phyloP scores from a whole-genome alignment of 139 green algal species.

The Asterochloris sp. region DNA sequence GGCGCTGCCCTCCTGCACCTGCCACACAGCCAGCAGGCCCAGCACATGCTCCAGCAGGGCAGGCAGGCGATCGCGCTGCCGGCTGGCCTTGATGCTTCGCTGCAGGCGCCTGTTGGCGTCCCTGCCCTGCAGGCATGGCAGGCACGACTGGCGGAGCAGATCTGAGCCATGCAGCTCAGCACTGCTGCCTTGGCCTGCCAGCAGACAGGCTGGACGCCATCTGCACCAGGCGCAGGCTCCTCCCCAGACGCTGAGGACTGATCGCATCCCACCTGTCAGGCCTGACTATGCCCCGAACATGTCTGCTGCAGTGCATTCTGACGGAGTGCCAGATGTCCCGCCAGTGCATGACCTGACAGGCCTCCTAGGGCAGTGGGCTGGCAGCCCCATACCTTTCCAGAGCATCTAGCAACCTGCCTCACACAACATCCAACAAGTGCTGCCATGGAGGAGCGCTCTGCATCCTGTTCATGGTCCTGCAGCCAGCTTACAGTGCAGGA shows the following conservation, averaged over 20 bases:
- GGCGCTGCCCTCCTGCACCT: constrained; percentile 35
- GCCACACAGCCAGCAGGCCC: constrained; percentile 37
- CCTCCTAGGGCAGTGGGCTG: too few species aligned
- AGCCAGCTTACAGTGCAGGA: too few species aligned
- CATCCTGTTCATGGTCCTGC: neutral
- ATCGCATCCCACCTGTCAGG: too few species aligned
- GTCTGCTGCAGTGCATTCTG: too few species aligned
- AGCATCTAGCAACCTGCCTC: neutral
- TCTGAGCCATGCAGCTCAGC: neutral
- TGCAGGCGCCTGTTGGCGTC: constrained; percentile 51
- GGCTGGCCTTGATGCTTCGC: constrained; percentile 42
- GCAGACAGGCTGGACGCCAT: neutral
- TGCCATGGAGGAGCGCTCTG: neutral
- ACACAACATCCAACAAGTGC: neutral
- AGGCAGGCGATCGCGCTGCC: constrained; percentile 39
- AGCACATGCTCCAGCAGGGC: constrained; percentile 27
- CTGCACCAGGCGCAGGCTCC: neutral
- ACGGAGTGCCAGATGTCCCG: too few species aligned
- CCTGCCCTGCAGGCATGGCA: constrained; percentile 38
- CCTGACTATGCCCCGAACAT: too few species aligned
- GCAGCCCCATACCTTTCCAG: too few species aligned
- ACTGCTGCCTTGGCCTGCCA: neutral
- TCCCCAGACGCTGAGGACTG: neutral
- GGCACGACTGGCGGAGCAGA: neutral
- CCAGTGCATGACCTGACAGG: too few species aligned